These are phyloP conservation scores for Talaromyces marneffei DNA, from an alignment of 2,329 filamentous ascomycete species.

Conservation along the genomic window DNA sequence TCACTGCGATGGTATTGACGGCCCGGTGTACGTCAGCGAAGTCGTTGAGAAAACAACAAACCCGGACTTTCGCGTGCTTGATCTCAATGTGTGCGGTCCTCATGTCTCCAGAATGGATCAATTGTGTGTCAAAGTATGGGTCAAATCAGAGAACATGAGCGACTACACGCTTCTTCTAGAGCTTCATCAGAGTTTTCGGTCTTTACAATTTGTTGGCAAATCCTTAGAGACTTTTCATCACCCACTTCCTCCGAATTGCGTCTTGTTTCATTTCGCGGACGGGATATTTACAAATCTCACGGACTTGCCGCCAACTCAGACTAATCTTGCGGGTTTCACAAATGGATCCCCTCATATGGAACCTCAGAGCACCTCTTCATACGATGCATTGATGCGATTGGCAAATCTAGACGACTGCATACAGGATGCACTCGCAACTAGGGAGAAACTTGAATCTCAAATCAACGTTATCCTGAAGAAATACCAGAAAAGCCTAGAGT, in stretches of 20 bases:
- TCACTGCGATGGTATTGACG: slow-evolving; percentile 59
- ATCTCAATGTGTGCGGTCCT: slow-evolving; percentile 60
- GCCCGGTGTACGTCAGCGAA: slow-evolving; percentile 89
- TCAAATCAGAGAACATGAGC: slow-evolving; percentile 50
- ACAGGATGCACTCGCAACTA: slow-evolving; percentile 77
- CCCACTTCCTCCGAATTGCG: slow-evolving; percentile 71
- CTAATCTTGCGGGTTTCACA: slow-evolving; percentile 21
- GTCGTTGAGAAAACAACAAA: slow-evolving; percentile 75
- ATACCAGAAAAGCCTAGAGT: slow-evolving; percentile 29
- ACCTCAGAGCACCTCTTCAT: slow-evolving; percentile 66
- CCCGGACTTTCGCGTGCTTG: slow-evolving; percentile 81
- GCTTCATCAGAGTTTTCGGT: slow-evolving; percentile 63
- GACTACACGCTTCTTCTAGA: slow-evolving; percentile 64
- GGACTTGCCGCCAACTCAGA: slow-evolving; percentile 53
- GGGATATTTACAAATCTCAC: slow-evolving; percentile 73
- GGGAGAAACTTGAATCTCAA: slow-evolving; percentile 67
- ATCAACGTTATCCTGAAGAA: slow-evolving; percentile 55
- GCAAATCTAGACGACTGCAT: slow-evolving; percentile 86
- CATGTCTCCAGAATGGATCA: slow-evolving; percentile 59
- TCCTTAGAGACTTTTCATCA: slow-evolving; percentile 59
- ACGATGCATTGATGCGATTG: slow-evolving; percentile 80
- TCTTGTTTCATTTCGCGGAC: slow-evolving; percentile 79
- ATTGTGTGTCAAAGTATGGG: slow-evolving; percentile 70
- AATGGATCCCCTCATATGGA: slow-evolving; percentile 41
- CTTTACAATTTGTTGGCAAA: slow-evolving; percentile 72